These are phyloP conservation scores for Trichophyton mentagrophytes DNA, from an alignment of 2,329 filamentous ascomycete genomes.

Conservation along the genomic window DNA sequence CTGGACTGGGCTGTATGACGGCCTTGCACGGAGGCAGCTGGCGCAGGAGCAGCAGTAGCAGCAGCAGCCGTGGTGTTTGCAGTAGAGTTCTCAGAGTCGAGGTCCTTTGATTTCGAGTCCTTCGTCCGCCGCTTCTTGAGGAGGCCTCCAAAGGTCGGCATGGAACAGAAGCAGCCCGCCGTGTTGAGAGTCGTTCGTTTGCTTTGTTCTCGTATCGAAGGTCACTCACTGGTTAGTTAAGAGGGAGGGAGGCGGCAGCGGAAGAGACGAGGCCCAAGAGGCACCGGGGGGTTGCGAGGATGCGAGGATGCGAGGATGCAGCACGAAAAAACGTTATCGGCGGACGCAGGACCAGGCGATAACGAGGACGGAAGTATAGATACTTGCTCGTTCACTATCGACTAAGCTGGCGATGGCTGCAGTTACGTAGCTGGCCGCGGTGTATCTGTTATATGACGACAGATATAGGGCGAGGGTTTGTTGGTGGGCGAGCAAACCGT, in stretches of 20 bases:
- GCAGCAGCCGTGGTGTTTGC: conserved; percentile 29
- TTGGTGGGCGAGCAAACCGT: too few species aligned
- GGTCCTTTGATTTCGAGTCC: conserved; percentile 54
- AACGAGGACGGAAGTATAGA: not conserved
- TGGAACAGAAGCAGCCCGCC: conserved; percentile 29
- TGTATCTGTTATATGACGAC: not conserved
- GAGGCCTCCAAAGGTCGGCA: conserved; percentile 83
- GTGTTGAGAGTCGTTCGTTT: not conserved
- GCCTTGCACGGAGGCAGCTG: not conserved
- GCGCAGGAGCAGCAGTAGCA: conserved; percentile 13
- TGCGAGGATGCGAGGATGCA: not conserved
- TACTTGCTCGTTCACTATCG: not conserved
- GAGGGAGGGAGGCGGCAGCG: not conserved
- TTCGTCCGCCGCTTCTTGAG: conserved; percentile 98
- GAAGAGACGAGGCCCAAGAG: not conserved
- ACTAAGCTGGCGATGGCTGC: not conserved
- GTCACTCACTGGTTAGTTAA: too few species aligned
- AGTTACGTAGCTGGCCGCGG: not conserved
- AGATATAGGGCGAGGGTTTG: not conserved
- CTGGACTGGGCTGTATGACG: conserved; percentile 7
- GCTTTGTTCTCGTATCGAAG: not conserved
- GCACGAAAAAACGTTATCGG: not conserved
- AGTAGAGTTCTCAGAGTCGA: conserved; percentile 53
- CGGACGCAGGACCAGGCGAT: not conserved
- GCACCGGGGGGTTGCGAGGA: not conserved